Percentiles rank a stretch among this genome's conserved stretches.
Evolutionary conservation across 1,139 yeast genomes (phyloP).

Genomic region (Pichia sp.): DNA sequence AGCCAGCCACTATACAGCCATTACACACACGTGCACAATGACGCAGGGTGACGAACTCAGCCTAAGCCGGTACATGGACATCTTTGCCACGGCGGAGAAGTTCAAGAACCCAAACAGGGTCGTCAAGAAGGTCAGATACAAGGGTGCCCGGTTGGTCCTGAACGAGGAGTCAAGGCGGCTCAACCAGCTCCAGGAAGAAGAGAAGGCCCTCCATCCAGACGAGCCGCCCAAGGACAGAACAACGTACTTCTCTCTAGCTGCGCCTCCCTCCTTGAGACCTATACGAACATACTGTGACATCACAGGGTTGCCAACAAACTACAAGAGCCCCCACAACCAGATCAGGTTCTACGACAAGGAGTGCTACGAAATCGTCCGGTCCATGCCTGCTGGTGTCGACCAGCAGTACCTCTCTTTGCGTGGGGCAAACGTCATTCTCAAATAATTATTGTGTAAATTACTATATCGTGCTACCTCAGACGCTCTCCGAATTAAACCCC

Average conservation of each 20-base stretch:
- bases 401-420: constrained; percentile 87
- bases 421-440: constrained; percentile 81
- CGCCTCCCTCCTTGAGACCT: constrained; percentile 87
- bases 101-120: constrained; percentile 56
- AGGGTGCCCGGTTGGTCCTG: constrained; percentile 69
- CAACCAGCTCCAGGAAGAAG: constrained; percentile 34
- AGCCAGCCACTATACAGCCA: too few species aligned
- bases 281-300: constrained; percentile 86
- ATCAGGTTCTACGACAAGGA: constrained; percentile 80
- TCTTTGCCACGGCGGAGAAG: constrained; percentile 41
- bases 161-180: constrained; percentile 72
- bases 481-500: constrained; percentile 31
- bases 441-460: constrained; percentile 29
- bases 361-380: constrained; percentile 71
- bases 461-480: background rate
- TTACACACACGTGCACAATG: background rate
- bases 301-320: constrained; percentile 79
- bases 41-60: constrained; percentile 5
- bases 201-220: constrained; percentile 9
- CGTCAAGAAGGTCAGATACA: constrained; percentile 58
- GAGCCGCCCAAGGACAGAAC: constrained; percentile 39
- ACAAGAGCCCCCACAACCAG: constrained; percentile 72
- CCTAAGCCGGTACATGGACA: constrained; percentile 34
- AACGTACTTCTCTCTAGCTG: constrained; percentile 61
- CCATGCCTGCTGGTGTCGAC: constrained; percentile 86